phyloP scores from a whole-genome alignment of 495 filamentous ascomycete species.

The Staphylotrichum longicolle region DNA sequence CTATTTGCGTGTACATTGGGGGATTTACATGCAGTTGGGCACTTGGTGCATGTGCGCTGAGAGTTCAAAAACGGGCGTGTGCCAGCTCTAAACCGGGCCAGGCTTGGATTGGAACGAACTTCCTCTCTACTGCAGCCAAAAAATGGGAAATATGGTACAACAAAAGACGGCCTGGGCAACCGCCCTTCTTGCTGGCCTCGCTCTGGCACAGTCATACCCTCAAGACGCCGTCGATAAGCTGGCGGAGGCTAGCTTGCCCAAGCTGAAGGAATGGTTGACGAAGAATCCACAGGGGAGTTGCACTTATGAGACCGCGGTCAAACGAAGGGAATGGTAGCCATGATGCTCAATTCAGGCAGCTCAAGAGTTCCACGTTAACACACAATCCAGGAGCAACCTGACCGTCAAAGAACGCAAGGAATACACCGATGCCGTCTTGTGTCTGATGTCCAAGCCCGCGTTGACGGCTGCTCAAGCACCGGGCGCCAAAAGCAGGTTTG shows the following conservation, averaged over 20 bases:
- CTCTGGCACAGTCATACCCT: slow-evolving; percentile 15
- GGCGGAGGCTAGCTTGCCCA: slow-evolving; percentile 17
- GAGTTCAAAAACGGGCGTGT: neutral
- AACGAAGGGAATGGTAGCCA: slow-evolving; percentile 27
- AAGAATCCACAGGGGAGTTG: slow-evolving; percentile 30
- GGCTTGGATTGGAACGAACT: too few species aligned
- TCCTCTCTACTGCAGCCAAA: too few species aligned
- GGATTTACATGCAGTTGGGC: too few species aligned
- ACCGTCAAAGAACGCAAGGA: slow-evolving; percentile 46
- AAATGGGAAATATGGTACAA: neutral
- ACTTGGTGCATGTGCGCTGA: too few species aligned
- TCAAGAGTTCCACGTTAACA: neutral
- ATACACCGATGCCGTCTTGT: slow-evolving; percentile 64
- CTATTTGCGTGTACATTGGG: too few species aligned
- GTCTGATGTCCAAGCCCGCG: slow-evolving; percentile 54
- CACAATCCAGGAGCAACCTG: slow-evolving; percentile 47
- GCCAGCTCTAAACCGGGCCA: neutral
- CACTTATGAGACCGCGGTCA: slow-evolving; percentile 25
- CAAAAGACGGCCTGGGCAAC: neutral
- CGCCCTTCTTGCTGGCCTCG: slow-evolving; percentile 5
- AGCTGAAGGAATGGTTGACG: slow-evolving; percentile 26
- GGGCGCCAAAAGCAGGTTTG: slow-evolving; percentile 47
- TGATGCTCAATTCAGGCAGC: too few species aligned
- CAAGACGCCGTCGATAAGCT: slow-evolving; percentile 26
- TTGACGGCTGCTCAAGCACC: slow-evolving; percentile 35